These are phyloP conservation scores for Dendrobium nobile DNA, from an alignment of 106 monocot species.

Conservation along the genomic window DNA sequence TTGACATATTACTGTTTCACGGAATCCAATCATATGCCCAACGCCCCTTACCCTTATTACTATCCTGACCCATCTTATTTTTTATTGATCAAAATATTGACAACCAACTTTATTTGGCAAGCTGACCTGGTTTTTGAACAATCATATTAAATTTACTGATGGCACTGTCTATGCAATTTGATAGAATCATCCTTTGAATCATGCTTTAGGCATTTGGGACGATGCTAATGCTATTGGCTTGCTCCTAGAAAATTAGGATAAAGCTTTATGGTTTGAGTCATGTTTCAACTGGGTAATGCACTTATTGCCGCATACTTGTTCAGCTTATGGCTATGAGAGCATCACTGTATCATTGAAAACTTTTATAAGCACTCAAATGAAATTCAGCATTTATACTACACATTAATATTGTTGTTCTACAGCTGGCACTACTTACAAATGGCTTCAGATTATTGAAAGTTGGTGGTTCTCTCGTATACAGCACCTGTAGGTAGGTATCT, in stretches of 20 bases:
- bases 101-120: not conserved
- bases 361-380: not conserved
- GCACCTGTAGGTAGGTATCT: conserved; percentile 77
- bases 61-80: not conserved
- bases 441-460: conserved; percentile 81
- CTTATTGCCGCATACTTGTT: not conserved
- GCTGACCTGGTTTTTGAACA: not conserved
- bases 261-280: not conserved
- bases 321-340: not conserved
- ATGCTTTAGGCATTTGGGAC: not conserved
- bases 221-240: not conserved
- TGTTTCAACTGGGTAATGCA: not conserved
- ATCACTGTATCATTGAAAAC: not conserved
- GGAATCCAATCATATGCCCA: not conserved
- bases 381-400: not conserved
- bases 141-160: conserved; percentile 1
- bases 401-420: conserved; percentile 16
- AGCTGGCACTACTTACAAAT: conserved; percentile 81
- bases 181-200: not conserved
- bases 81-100: not conserved
- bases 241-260: not conserved
- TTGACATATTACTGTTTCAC: not conserved
- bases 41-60: not conserved
- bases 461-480: conserved; percentile 86
- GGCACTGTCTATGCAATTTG: not conserved